phyloP scores from a whole-genome alignment of 2,329 filamentous ascomycete genomes.

The Aspergillus puulaauensis region DNA sequence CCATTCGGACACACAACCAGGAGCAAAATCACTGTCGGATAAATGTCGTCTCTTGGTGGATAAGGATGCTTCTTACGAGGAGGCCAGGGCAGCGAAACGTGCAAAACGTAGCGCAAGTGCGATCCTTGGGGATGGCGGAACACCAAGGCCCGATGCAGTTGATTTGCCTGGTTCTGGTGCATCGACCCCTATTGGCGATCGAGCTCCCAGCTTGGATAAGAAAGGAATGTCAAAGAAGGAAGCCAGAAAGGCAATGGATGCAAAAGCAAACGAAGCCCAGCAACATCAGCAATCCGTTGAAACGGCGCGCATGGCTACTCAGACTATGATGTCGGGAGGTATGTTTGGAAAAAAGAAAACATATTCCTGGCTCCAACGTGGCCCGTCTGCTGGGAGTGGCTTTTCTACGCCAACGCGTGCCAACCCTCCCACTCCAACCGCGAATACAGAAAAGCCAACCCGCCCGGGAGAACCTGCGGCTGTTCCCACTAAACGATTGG shows the following conservation, averaged over 20 bases:
- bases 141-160: conserved; percentile 54
- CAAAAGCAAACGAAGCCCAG: conserved; percentile 72
- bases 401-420: conserved; percentile 39
- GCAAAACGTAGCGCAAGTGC: conserved; percentile 60
- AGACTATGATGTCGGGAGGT: conserved; percentile 55
- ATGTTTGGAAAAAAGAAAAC: conserved; percentile 48
- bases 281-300: conserved; percentile 80
- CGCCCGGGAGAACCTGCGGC: conserved; percentile 32
- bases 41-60: conserved; percentile 63
- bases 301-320: conserved; percentile 75
- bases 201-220: conserved; percentile 59
- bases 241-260: conserved; percentile 70
- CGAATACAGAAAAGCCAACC: conserved; percentile 30
- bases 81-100: conserved; percentile 67
- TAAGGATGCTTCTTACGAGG: conserved; percentile 70
- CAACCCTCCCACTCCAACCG: conserved; percentile 29
- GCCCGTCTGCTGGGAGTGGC: conserved; percentile 33
- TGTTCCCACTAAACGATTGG: conserved; percentile 60
- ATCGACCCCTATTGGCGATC: conserved; percentile 46
- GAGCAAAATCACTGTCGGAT: conserved; percentile 45
- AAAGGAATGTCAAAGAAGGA: conserved; percentile 87
- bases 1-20: conserved; percentile 39
- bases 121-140: conserved; percentile 51
- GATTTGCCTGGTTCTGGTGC: conserved; percentile 63
- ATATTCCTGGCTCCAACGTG: conserved; percentile 49